These are phyloP conservation scores for Trichocomaceae sp. DNA, from an alignment of 2,329 filamentous ascomycete species.

Conservation along the genomic window DNA sequence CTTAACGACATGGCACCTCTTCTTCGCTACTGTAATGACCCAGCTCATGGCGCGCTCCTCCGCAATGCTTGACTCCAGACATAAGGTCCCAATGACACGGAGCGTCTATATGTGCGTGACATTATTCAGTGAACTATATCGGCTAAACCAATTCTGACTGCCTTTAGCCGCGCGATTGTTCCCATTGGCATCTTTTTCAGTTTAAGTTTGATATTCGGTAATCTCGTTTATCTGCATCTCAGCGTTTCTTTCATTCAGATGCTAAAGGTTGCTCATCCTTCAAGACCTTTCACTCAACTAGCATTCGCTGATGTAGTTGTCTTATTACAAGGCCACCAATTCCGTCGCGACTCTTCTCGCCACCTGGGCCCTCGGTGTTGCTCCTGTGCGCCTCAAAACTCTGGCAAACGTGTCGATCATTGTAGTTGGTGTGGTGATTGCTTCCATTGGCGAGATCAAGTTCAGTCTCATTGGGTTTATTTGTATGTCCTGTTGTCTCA, in stretches of 20 bases:
- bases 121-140: not conserved
- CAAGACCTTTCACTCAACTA: not conserved
- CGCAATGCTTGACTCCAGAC: constrained; percentile 81
- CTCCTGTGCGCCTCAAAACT: constrained; percentile 74
- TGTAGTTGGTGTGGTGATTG: constrained; percentile 88
- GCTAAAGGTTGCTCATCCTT: constrained; percentile 51
- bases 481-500: constrained; percentile 29
- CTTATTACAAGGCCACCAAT: constrained; percentile 65
- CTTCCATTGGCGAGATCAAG: constrained; percentile 90
- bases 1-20: constrained; percentile 91
- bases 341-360: constrained; percentile 87
- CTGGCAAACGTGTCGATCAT: constrained; percentile 92
- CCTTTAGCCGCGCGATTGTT: constrained; percentile 64
- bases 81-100: constrained; percentile 95
- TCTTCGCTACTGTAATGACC: constrained; percentile 89
- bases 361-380: constrained; percentile 79
- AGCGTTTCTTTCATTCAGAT: constrained; percentile 95
- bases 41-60: constrained; percentile 89
- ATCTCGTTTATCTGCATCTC: constrained; percentile 89
- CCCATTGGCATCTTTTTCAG: constrained; percentile 96
- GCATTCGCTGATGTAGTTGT: not conserved
- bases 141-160: not conserved
- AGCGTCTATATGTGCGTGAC: constrained; percentile 63
- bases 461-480: constrained; percentile 62
- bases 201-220: constrained; percentile 90